Base-by-base conservation (phyloP, 345 rosid species). In the Lenwebbia sp. region DNA sequence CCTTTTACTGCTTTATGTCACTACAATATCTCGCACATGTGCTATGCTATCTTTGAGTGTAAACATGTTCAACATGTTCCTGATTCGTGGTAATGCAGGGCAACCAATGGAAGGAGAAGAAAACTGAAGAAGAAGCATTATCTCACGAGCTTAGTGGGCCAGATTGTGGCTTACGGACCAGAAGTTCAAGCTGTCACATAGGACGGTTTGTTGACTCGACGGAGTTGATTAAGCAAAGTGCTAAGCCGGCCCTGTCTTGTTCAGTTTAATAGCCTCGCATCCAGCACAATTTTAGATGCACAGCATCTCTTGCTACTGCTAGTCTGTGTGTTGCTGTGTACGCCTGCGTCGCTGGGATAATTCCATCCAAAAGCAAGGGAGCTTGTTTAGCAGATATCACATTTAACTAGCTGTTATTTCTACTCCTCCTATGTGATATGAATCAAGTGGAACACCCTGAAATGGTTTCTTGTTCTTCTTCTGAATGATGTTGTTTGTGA, bases 121-220 rank as follows among this genome's bases (percentile, higher is more conserved):
- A 92, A 93, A 87, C 89, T 92, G 89, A 93, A 91, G 93, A 93
- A 91, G 93, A 94, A 93, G 88, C 91, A 90, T 76, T 84, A 87
- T 86, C 54, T 88, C 83, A 90, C 83, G 86, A 92, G 90, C 54
- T 88, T 85, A 55, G 86, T 37, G 56, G 92, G 88, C 28, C 37
- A 50, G n/a, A 83, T 54, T 49, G 85, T 44, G 4, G 14, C 85
- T 26, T 58, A 25, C 82, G 83, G 82, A 86, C 26, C 62, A 57
- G 76, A 62, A 25, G 22, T 84, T 70, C 47, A 37, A 37, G 81
- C 47, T 70, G 19, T 70, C 81, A 37, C 47, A 33, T 70, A 37
- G 81, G 81, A 70, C 81, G 4, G 81, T 70, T 37, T 10, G 25
- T 17, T 70, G 47, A 37, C 47, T 70, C 26, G 21, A 70, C 4